Evolutionary conservation across 2,329 filamentous ascomycete genomes (phyloP), one percentile per base, ranked within the genome.

Genomic region (Huntiella decipiens): DNA sequence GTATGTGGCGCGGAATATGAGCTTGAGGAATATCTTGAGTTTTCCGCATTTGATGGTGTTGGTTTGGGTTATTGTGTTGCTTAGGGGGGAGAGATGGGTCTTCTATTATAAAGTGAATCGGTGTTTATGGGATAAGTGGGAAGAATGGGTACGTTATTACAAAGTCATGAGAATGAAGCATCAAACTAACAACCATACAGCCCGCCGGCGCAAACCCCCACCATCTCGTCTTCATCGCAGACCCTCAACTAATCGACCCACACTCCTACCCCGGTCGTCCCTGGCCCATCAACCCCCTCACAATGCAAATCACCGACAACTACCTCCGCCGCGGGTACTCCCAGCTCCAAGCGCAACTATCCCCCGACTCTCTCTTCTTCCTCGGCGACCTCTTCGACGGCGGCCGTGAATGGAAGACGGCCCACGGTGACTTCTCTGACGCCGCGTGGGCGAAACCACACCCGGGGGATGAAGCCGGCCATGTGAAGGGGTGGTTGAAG

Each of bases 301-400:
- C 71, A 4, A 58, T 70, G 34, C 57, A 62, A 19, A 62, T 94
- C 54, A 92, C 87, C 47, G 91, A 98, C 61, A 82, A 85, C 57
- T 98, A 95, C 61, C 73, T 98, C 52, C 77, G 79, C 36, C 77
- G 87, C 37, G 78, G 82, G 6, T 96, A 92, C 59, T 72, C 68
- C n/a, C 71, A 79, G 45, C 70, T 96, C 48, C 85, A 94, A 56
- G 65, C 71, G 13, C 65, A 74, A 13, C 67, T 96, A 11, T 73
- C 74, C n/a, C 91, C 91, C 0, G 85, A 95, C 57, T 87, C 82
- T 12, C 67, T 93, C 1, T 74, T 95, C 57, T 96, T 98, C 57
- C 66, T 98, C 0, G 91, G 91, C 5, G 91, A 98, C 57, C 66
- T 98, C 1, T 95, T 98, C 56, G 91, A 98, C 57, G 91, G 91